phyloP scores from a whole-genome alignment of 441 rosid genomes.

The Iberis amara region DNA sequence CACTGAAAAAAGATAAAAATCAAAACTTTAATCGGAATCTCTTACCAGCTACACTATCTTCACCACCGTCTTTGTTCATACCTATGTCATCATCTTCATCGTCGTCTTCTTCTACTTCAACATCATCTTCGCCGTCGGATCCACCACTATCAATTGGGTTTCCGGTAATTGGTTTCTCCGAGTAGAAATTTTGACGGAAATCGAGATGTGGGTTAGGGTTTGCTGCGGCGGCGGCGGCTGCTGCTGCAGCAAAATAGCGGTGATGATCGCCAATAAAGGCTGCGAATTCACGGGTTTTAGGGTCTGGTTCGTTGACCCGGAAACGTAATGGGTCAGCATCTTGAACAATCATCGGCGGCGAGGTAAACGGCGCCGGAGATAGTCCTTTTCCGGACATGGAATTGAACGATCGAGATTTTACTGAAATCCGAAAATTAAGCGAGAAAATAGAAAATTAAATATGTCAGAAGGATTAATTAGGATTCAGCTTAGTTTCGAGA shows the following conservation, averaged over 20 bases:
- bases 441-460: too few relatives aligned
- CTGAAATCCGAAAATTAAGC: neutral
- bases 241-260: constrained; percentile 32
- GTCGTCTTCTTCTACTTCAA: constrained; percentile 43
- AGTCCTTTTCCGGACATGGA: constrained; percentile 32
- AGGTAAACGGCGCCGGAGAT: constrained; percentile 28
- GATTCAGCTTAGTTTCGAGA: too few relatives aligned
- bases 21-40: constrained; percentile 3
- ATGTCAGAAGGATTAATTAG: too few relatives aligned
- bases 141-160: constrained; percentile 34
- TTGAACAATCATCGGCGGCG: constrained; percentile 49
- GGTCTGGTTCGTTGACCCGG: constrained; percentile 38
- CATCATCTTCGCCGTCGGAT: constrained; percentile 51
- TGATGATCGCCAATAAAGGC: constrained; percentile 49
- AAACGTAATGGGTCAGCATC: constrained; percentile 53
- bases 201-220: constrained; percentile 28
- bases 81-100: constrained; percentile 23
- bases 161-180: constrained; percentile 32
- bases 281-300: constrained; percentile 59
- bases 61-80: constrained; percentile 26
- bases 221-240: constrained; percentile 37
- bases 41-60: constrained; percentile 27
- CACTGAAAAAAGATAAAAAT: neutral
- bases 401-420: neutral
- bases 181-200: constrained; percentile 37